phyloP scores from a whole-genome alignment of 2,329 filamentous ascomycete species.

The Microcyclosporella mali region DNA sequence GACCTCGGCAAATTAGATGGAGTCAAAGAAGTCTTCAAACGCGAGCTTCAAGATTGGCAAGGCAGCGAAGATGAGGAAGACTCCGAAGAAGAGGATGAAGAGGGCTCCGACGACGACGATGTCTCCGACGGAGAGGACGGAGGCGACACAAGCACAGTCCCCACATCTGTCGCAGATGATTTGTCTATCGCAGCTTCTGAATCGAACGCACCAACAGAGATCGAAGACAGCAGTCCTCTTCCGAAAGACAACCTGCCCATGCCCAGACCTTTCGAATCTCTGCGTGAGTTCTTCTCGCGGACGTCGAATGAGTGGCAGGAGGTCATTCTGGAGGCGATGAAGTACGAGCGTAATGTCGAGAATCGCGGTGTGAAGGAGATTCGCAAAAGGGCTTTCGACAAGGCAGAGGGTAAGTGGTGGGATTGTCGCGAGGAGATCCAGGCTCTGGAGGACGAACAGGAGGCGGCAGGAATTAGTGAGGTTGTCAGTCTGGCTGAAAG shows the following conservation, averaged over 20 bases:
- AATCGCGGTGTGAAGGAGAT: constrained; percentile 79
- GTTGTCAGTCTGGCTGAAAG: constrained; percentile 81
- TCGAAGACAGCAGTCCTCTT: constrained; percentile 35
- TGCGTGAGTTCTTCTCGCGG: constrained; percentile 85
- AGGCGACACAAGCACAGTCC: constrained; percentile 37
- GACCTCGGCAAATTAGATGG: constrained; percentile 94
- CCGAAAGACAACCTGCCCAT: constrained; percentile 73
- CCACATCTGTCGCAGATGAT: constrained; percentile 21
- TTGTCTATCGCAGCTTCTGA: constrained; percentile 17
- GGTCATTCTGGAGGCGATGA: constrained; percentile 67
- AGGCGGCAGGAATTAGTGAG: constrained; percentile 89
- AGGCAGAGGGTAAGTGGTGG: constrained; percentile 98
- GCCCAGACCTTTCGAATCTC: constrained; percentile 74
- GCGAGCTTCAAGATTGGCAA: constrained; percentile 82
- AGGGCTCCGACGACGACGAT: constrained; percentile 54
- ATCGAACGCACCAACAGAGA: constrained; percentile 12
- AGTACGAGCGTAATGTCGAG: constrained; percentile 62
- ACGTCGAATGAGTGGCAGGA: constrained; percentile 90
- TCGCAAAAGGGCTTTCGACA: constrained; percentile 80
- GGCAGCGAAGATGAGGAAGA: constrained; percentile 41
- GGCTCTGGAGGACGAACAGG: constrained; percentile 88
- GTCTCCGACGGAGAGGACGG: constrained; percentile 32
- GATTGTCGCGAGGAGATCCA: constrained; percentile 92
- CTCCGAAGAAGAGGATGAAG: constrained; percentile 45
- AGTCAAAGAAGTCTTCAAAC: constrained; percentile 81